Percentiles rank a stretch among this genome's conserved stretches.
phyloP scores from a whole-genome alignment of 2,329 filamentous ascomycete genomes.

The Verticillium nubilum region DNA sequence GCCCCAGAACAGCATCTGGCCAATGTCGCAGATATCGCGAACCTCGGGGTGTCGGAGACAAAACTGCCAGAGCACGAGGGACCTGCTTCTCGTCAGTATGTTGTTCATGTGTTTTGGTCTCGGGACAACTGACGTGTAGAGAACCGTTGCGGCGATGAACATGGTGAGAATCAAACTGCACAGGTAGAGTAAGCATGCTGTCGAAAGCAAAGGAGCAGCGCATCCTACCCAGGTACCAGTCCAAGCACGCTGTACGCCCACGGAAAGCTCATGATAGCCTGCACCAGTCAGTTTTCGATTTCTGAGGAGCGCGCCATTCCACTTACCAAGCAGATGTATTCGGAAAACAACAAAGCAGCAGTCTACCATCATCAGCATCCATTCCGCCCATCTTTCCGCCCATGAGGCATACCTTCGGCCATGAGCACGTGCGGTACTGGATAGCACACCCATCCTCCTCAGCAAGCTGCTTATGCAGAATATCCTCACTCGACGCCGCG shows the following conservation, averaged over 20 bases:
- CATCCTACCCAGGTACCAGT: slow-evolving; percentile 59
- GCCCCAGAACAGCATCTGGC: slow-evolving; percentile 90
- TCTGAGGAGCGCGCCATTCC: no score
- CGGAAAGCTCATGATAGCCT: slow-evolving; percentile 85
- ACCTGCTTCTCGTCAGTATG: slow-evolving; percentile 5
- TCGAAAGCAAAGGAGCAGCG: background rate
- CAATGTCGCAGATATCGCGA: slow-evolving; percentile 88
- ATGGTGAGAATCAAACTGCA: slow-evolving; percentile 67
- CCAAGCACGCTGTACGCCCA: slow-evolving; percentile 88
- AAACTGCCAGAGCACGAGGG: slow-evolving; percentile 64
- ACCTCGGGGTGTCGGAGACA: slow-evolving; percentile 87
- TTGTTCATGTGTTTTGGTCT: background rate
- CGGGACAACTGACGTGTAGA: slow-evolving; percentile 56
- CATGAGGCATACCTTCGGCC: slow-evolving; percentile 60
- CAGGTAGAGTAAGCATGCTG: background rate
- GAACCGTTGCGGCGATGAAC: slow-evolving; percentile 69
- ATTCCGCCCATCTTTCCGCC: background rate
- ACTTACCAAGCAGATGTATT: slow-evolving; percentile 76
- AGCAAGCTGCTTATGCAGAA: slow-evolving; percentile 64
- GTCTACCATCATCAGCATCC: slow-evolving; percentile 40
- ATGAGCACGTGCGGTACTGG: slow-evolving; percentile 88
- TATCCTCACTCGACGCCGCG: slow-evolving; percentile 35
- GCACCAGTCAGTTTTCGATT: background rate
- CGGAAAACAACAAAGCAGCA: slow-evolving; percentile 82
- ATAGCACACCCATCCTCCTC: slow-evolving; percentile 74